Base-by-base conservation (phyloP, 1,139 yeast genomes). In the Pichia sorboxylosa region DNA sequence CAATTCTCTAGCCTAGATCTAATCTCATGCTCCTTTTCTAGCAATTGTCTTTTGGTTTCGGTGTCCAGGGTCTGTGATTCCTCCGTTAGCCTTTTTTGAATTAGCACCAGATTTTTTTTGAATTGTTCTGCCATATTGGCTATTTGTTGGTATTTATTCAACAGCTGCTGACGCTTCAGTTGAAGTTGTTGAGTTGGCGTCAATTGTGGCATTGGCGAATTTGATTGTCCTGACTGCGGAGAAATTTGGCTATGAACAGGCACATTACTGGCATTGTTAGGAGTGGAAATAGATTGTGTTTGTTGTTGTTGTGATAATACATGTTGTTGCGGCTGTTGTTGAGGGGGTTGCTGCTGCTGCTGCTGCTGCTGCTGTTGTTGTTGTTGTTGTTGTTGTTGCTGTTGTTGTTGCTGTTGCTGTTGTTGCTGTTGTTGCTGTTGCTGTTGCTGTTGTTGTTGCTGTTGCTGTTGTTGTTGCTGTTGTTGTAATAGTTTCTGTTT, bases 31-130 rank as follows among this genome's bases (percentile, higher is more conserved):
- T 52, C 55, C 27, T 49, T 51, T 19, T 46, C 47, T 13, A 42
- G 29, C n/a, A 49, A 39, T 19, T 47, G 48, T 10, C 46, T 41
- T 26, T 53, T 25, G n/a, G 49, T 48, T 7, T 54, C 57, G 1
- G 55, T 51, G 2, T 64, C 45, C 3, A 59, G 34, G 11, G 22
- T 11, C n/a, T n/a, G n/a, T 17, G 45, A 47, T 7, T 60, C 57
- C 33, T 54, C 48, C 18, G 41, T 50, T 32, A 58, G 59, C 26
- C 58, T 57, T n/a, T 52, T 52, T 27, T 59, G 61, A 25, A 63
- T 51, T 3, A 52, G 49, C 27, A 54, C 46, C 39, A 59, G 34
- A 27, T 64, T 69, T 24, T 64, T 57, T 31, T 64, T 66, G 35
- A 68, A 61, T 31, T 64, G 71, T 11, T 61, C 64, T 6, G 55